Conservation (phyloP, 352 stramenopile species). For the Phytophthora tubulina region DNA sequence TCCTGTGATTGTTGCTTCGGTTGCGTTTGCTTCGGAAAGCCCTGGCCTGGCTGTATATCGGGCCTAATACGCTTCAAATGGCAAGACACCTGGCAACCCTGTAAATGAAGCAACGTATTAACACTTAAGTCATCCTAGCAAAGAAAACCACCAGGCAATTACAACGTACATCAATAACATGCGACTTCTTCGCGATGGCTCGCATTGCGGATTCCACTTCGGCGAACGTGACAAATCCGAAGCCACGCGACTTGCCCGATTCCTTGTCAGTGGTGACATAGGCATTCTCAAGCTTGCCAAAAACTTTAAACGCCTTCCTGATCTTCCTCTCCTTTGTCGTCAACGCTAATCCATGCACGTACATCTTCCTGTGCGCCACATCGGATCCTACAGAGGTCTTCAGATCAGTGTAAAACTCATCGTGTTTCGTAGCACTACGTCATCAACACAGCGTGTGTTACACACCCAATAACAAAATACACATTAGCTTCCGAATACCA, state of each 20-base stretch:
- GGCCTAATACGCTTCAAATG: slow-evolving; percentile 41
- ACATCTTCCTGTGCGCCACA: slow-evolving; percentile 75
- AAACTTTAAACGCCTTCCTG: slow-evolving; percentile 56
- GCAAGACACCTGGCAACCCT: slow-evolving; percentile 15
- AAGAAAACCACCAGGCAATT: not conserved
- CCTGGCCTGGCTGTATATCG: not conserved
- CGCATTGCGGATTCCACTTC: slow-evolving; percentile 69
- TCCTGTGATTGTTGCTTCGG: slow-evolving; percentile 9
- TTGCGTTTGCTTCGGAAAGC: too few species aligned
- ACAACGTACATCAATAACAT: slow-evolving; percentile 67
- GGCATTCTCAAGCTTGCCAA: slow-evolving; percentile 69
- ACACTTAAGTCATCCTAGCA: not conserved
- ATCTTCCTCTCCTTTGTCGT: slow-evolving; percentile 64
- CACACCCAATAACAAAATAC: slow-evolving; percentile 5
- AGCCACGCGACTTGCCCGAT: slow-evolving; percentile 69
- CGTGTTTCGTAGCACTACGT: slow-evolving; percentile 67
- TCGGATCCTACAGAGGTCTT: slow-evolving; percentile 62
- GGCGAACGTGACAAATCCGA: slow-evolving; percentile 74
- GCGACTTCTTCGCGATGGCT: slow-evolving; percentile 54
- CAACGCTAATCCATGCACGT: slow-evolving; percentile 72
- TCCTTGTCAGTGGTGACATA: slow-evolving; percentile 72
- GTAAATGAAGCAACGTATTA: not conserved
- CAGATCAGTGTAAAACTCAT: slow-evolving; percentile 67
- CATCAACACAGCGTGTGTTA: too few species aligned
- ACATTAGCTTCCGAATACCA: not conserved